Evolutionary conservation across 2,329 filamentous ascomycete species (phyloP).

Genomic region (Colletotrichum endophyticum): DNA sequence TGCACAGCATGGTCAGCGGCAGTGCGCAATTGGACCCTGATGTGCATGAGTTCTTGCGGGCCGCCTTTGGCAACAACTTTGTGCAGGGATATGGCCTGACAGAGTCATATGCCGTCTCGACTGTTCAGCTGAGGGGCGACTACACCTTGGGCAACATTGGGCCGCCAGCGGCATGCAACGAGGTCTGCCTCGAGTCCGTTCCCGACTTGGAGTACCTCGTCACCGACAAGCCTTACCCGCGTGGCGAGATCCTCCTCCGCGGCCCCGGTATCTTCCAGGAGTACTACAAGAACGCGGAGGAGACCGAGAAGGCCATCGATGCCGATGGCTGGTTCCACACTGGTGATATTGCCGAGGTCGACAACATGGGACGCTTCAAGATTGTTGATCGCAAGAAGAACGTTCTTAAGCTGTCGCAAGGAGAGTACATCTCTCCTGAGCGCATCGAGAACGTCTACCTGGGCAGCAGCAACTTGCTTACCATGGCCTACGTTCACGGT

Average conservation of each 20-base stretch:
- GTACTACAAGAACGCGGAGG: slow-evolving; percentile 89
- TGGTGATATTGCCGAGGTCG: slow-evolving; percentile 87
- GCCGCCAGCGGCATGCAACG: slow-evolving; percentile 67
- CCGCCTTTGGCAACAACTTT: slow-evolving; percentile 80
- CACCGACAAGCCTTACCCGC: slow-evolving; percentile 86
- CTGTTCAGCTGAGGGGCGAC: slow-evolving; percentile 74
- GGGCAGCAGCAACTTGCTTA: slow-evolving; percentile 78
- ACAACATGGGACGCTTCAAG: slow-evolving; percentile 83
- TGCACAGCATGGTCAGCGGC: slow-evolving; percentile 79
- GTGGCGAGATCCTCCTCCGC: slow-evolving; percentile 86
- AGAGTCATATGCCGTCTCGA: slow-evolving; percentile 83
- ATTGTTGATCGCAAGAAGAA: slow-evolving; percentile 99
- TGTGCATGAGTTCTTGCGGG: slow-evolving; percentile 86
- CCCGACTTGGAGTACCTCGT: slow-evolving; percentile 94
- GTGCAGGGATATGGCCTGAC: slow-evolving; percentile 92
- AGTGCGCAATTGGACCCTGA: slow-evolving; percentile 89
- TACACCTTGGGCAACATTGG: slow-evolving; percentile 83
- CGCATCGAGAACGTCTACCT: slow-evolving; percentile 95
- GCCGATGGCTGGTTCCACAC: slow-evolving; percentile 97
- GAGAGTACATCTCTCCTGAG: slow-evolving; percentile 97
- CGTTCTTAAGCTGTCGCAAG: slow-evolving; percentile 96
- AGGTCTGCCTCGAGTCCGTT: slow-evolving; percentile 83
- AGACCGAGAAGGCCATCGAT: slow-evolving; percentile 83
- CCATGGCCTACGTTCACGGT: slow-evolving; percentile 88
- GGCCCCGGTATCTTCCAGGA: slow-evolving; percentile 81